Conservation (phyloP, 495 filamentous ascomycete species). For the Apodospora peruviana region DNA sequence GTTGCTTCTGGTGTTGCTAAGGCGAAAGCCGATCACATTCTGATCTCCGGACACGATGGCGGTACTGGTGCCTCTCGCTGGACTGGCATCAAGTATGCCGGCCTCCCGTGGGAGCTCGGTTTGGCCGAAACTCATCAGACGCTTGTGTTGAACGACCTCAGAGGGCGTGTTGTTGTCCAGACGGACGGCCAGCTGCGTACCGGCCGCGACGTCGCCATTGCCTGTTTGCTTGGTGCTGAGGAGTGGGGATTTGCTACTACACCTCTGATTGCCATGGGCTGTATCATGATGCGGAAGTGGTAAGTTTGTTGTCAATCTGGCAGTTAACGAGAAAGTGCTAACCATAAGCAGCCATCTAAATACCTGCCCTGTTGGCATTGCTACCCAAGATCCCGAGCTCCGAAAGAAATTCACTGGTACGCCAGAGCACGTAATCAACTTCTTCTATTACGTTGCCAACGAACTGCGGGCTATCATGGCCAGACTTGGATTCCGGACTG, state of each 20-base stretch:
- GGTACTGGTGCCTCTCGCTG: slow-evolving; percentile 96
- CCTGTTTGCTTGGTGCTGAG: slow-evolving; percentile 92
- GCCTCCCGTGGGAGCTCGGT: slow-evolving; percentile 96
- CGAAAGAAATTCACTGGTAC: slow-evolving; percentile 92
- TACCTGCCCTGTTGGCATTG: slow-evolving; percentile 95
- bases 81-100: slow-evolving; percentile 99
- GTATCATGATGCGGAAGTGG: slow-evolving; percentile 88
- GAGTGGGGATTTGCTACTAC: slow-evolving; percentile 99
- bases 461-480: slow-evolving; percentile 99
- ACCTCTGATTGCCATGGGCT: slow-evolving; percentile 95
- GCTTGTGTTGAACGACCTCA: slow-evolving; percentile 94
- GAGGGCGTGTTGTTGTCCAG: slow-evolving; percentile 94
- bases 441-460: slow-evolving; percentile 98
- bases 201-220: slow-evolving; percentile 92
- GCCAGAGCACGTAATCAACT: slow-evolving; percentile 98
- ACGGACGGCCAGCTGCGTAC: slow-evolving; percentile 96
- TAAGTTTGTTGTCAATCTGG: no score
- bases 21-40: slow-evolving; percentile 95
- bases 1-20: slow-evolving; percentile 98
- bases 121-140: slow-evolving; percentile 98
- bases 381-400: slow-evolving; percentile 92
- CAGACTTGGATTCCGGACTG: slow-evolving; percentile 84
- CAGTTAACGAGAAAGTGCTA: no score
- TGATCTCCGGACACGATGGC: slow-evolving; percentile 97
- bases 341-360: no score